phyloP scores from a whole-genome alignment of 768 basidiomycete genomes.

The Serendipita sp. region DNA sequence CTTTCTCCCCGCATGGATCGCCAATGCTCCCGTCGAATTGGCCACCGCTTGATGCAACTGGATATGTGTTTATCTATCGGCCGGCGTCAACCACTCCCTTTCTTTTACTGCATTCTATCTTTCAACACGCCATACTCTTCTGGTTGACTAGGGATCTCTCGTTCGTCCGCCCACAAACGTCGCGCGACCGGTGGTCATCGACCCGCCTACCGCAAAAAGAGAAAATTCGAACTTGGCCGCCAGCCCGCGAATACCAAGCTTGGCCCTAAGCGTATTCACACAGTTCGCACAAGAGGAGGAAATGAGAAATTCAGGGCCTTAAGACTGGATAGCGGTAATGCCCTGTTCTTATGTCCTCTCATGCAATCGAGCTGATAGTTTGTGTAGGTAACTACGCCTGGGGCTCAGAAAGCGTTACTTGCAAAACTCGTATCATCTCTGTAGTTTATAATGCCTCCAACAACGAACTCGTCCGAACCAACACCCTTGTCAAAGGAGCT shows the following conservation, averaged over 20 bases:
- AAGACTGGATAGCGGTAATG: slow-evolving; percentile 62
- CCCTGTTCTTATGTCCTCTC: neutral
- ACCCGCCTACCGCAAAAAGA: slow-evolving; percentile 98
- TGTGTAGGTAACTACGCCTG: slow-evolving; percentile 78
- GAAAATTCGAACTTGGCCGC: slow-evolving; percentile 99
- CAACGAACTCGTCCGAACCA: slow-evolving; percentile 99
- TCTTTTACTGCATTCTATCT: neutral
- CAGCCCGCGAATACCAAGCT: slow-evolving; percentile 97
- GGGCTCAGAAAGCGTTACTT: slow-evolving; percentile 87
- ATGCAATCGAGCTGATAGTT: neutral
- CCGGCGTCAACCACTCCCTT: neutral
- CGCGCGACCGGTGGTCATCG: slow-evolving; percentile 84
- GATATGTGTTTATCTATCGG: too few relatives aligned
- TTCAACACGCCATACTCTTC: neutral
- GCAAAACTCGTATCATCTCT: slow-evolving; percentile 90
- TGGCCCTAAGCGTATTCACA: slow-evolving; percentile 87
- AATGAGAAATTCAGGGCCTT: slow-evolving; percentile 92
- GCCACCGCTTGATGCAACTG: neutral
- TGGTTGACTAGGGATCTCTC: slow-evolving; percentile 67
- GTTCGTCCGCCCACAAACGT: slow-evolving; percentile 94
- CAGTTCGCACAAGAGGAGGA: slow-evolving; percentile 89
- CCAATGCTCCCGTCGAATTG: neutral
- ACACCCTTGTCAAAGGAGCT: slow-evolving; percentile 93
- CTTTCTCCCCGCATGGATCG: neutral
- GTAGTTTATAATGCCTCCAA: slow-evolving; percentile 99